Evolutionary conservation across 345 rosid species (phyloP).

Genomic region (Citrus maxima): DNA sequence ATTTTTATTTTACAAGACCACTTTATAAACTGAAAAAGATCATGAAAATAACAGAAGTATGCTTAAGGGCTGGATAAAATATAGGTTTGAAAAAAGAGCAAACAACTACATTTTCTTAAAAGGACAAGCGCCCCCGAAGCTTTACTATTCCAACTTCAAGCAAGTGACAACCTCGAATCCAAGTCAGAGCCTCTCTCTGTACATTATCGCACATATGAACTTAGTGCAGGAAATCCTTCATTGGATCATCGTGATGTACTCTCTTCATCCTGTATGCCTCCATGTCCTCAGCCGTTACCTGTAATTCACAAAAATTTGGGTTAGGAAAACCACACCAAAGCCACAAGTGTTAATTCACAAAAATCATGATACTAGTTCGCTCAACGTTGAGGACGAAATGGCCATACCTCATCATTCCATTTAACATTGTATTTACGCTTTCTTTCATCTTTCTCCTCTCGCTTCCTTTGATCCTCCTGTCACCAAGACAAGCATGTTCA

Average conservation of each 20-base stretch:
- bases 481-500: not conserved
- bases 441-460: slow-evolving; percentile 59
- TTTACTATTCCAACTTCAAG: not conserved
- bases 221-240: slow-evolving; percentile 46
- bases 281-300: slow-evolving; percentile 78
- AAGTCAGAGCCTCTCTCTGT: no score
- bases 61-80: not conserved
- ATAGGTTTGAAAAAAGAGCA: not conserved
- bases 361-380: not conserved
- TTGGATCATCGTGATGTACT: slow-evolving; percentile 70
- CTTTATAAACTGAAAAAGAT: not conserved
- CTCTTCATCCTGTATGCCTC: slow-evolving; percentile 80
- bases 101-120: not conserved
- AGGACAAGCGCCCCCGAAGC: not conserved
- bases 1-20: no score
- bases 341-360: not conserved
- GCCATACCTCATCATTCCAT: slow-evolving; percentile 54
- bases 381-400: not conserved
- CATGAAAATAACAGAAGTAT: not conserved
- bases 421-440: slow-evolving; percentile 62
- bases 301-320: not conserved
- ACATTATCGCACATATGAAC: not conserved
- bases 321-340: not conserved
- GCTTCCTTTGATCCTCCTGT: slow-evolving; percentile 59
- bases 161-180: not conserved